Evolutionary conservation across 208 protist genomes (phyloP).

Genomic region (Trypanosoma congolense): DNA sequence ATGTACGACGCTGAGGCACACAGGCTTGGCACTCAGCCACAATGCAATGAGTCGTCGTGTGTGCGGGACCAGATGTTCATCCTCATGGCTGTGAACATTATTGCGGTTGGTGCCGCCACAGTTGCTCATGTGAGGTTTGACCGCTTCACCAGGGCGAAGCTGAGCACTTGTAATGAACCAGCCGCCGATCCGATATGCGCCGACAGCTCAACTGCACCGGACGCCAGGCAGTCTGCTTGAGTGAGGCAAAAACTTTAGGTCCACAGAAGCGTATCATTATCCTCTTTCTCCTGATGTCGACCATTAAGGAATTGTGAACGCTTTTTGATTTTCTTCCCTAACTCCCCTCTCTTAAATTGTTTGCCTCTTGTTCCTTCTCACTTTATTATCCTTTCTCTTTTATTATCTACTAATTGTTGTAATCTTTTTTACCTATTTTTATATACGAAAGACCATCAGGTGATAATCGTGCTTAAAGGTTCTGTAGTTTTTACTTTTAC

Average conservation of each 20-base stretch:
- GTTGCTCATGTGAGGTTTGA: background rate
- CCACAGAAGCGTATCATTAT: too few relatives aligned
- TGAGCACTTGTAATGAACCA: background rate
- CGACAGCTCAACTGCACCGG: too few relatives aligned
- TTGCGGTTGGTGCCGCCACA: background rate
- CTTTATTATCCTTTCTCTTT: background rate
- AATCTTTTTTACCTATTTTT: background rate
- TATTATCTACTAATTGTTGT: background rate
- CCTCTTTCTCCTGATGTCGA: too few relatives aligned
- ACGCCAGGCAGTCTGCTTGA: too few relatives aligned
- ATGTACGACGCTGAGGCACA: constrained; percentile 16
- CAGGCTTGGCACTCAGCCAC: constrained; percentile 11
- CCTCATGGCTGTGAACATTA: background rate
- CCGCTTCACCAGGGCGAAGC: background rate
- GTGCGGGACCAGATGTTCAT: constrained; percentile 8
- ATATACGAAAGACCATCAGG: too few relatives aligned
- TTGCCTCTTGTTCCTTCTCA: too few relatives aligned
- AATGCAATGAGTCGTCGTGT: constrained; percentile 3
- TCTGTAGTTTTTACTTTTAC: too few relatives aligned
- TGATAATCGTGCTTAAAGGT: too few relatives aligned
- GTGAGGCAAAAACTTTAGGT: background rate
- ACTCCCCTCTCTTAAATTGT: too few relatives aligned
- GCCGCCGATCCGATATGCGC: too few relatives aligned
- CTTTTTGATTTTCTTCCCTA: too few relatives aligned
- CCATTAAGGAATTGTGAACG: too few relatives aligned